These are phyloP conservation scores for Decorospora gaudefroyi DNA, from an alignment of 2,329 filamentous ascomycete species.

Conservation along the genomic window DNA sequence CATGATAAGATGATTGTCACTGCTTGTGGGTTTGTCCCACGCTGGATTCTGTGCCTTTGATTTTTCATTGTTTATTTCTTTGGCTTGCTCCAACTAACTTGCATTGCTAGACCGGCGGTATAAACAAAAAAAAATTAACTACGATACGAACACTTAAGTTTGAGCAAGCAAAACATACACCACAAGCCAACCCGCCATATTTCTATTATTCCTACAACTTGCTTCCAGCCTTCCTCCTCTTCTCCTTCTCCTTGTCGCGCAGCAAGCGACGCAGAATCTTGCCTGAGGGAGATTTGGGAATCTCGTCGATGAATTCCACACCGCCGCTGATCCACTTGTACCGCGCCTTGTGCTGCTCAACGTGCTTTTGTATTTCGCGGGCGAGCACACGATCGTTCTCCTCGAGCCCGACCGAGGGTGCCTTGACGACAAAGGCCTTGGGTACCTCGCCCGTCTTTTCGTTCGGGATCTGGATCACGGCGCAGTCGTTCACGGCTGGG, in stretches of 20 bases:
- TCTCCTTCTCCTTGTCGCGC: conserved; percentile 73
- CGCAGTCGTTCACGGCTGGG: conserved; percentile 73
- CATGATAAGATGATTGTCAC: too few relatives aligned
- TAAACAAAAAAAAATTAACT: too few relatives aligned
- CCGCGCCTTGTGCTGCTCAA: conserved; percentile 64
- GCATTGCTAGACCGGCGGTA: too few relatives aligned
- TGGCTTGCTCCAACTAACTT: too few relatives aligned
- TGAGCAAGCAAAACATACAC: too few relatives aligned
- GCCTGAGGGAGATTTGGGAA: conserved; percentile 66
- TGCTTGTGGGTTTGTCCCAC: too few relatives aligned
- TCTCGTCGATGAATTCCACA: conserved; percentile 54
- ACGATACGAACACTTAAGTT: too few relatives aligned
- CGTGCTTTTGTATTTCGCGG: conserved; percentile 60
- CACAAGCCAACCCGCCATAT: too few relatives aligned
- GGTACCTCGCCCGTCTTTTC: conserved; percentile 65
- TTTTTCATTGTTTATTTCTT: too few relatives aligned
- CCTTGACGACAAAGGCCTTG: conserved; percentile 67
- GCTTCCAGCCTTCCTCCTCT: conserved; percentile 64
- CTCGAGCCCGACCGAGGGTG: conserved; percentile 57
- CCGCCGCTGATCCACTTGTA: conserved; percentile 67
- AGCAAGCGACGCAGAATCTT: conserved; percentile 68
- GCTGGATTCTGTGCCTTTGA: too few relatives aligned
- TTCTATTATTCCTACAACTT: conserved; percentile 67
- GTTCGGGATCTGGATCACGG: conserved; percentile 75
- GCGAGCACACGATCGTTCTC: conserved; percentile 55